Percentiles rank a stretch among this genome's conserved stretches.
Conservation (phyloP, 2,329 filamentous ascomycete genomes). For the Chaetomium globosum region DNA sequence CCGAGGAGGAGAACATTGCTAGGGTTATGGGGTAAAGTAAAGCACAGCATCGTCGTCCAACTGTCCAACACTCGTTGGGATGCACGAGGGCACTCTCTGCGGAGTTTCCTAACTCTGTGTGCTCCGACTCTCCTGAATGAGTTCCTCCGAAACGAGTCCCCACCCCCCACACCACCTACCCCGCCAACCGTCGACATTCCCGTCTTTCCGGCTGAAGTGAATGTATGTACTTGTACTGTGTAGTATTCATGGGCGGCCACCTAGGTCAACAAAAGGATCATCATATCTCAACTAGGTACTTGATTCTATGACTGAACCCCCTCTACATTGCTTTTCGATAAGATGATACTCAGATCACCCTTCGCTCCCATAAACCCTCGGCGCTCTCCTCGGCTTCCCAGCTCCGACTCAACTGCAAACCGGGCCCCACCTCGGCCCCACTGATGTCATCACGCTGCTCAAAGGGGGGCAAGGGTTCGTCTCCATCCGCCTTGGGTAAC, state of each 20-base stretch:
- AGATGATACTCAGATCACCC: neutral
- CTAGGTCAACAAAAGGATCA: neutral
- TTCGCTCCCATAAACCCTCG: too few relatives aligned
- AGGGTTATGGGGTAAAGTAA: conserved; percentile 39
- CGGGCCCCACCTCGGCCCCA: conserved; percentile 10
- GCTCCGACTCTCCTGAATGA: neutral
- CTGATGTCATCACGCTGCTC: conserved; percentile 20
- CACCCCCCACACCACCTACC: conserved; percentile 4
- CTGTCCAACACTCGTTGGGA: too few relatives aligned
- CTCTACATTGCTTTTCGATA: neutral
- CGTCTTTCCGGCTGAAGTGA: neutral
- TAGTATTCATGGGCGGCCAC: neutral
- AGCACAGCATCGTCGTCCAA: too few relatives aligned
- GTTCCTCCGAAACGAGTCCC: neutral
- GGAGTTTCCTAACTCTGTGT: neutral
- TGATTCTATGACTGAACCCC: neutral
- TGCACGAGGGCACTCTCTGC: neutral
- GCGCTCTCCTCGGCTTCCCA: neutral
- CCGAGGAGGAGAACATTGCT: conserved; percentile 49
- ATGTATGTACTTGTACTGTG: neutral
- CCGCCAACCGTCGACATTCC: neutral
- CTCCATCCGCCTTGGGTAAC: conserved; percentile 5
- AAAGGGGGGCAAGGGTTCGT: neutral
- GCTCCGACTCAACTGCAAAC: neutral
- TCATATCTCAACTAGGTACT: neutral